These are phyloP conservation scores for Fraxinus latifolia DNA, from an alignment of 305 asterid species.

Conservation along the genomic window DNA sequence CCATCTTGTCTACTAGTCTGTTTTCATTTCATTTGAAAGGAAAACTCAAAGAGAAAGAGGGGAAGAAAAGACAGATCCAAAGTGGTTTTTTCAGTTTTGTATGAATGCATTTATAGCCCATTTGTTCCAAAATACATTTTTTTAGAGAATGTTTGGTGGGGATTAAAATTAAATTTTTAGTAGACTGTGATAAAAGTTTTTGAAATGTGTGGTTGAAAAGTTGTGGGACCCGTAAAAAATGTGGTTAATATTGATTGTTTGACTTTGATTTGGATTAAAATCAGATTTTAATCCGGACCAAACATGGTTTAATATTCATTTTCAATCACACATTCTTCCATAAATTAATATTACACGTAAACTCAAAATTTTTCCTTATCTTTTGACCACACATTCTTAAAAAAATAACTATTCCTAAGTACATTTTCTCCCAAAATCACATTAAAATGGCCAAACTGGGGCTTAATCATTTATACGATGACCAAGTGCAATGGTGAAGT, in stretches of 20 bases:
- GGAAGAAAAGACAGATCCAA: neutral
- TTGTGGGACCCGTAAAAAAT: too few relatives aligned
- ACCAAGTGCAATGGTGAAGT: neutral
- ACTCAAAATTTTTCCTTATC: neutral
- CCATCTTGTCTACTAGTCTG: neutral
- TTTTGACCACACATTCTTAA: neutral
- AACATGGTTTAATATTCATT: neutral
- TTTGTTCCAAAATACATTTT: neutral
- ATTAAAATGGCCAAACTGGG: neutral
- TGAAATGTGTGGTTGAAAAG: too few relatives aligned
- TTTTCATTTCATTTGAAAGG: constrained; percentile 11
- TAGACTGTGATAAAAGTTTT: too few relatives aligned
- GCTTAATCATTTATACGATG: neutral
- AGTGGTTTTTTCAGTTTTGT: neutral
- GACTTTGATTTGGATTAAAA: too few relatives aligned
- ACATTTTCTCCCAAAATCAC: neutral
- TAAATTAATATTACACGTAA: neutral
- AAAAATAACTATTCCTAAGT: neutral
- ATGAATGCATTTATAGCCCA: neutral
- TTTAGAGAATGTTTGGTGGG: too few relatives aligned
- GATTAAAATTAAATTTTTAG: too few relatives aligned
- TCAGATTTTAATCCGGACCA: too few relatives aligned
- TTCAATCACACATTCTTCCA: neutral
- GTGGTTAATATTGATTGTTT: too few relatives aligned
- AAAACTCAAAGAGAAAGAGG: neutral